Evolutionary conservation across 1,284 basidiomycete genomes (phyloP), one percentile per base, ranked within the genome.

Genomic region (Moesziomyces aphidis): DNA sequence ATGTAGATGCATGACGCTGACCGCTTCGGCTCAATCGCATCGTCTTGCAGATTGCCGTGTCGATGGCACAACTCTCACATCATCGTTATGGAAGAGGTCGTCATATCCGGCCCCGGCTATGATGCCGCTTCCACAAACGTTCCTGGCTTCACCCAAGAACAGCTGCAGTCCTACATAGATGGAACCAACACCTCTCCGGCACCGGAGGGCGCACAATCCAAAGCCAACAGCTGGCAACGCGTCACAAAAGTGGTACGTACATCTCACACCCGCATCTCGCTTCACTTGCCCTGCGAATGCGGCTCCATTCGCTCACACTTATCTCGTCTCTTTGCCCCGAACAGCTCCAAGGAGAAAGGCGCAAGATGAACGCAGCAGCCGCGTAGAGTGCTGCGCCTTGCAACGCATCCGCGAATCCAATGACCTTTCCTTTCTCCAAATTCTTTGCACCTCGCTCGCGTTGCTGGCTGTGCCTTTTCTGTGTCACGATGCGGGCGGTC

Each of bases 51-150:
- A 0, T 58, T 84, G 45, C 83, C 83, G 7, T 82, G 80, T 50
- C 70, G 83, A 28, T 84, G 83, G 83, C 77, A 83, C 55, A 73
- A 71, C 8, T 64, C 74, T 2, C 83, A 84, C 53, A 84, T 84
- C 46, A 82, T 84, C 45, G 82, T 84, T 28, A 71, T 84, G 70
- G 83, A 84, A 50, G 82, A 84, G 50, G 77, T 84, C 17, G 76
- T 82, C 45, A 73, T 84, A 58, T 77, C 71, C 4, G 76, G 74
- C 4, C 81, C 81, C 10, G 54, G 57, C 23, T 82, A 82, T 57
- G 78, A 79, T 50, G 61, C 63, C 19, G 61, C 67, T 13, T 76
- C 79, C 8, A 80, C 81, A 17, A 71, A 79, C 45, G 79, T 83
- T 11, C 80, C 81, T 3, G 56, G 66, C 31, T 63, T 76, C 15